Evolutionary conservation across 2,329 filamentous ascomycete genomes (phyloP).

Genomic region (Leptographium lundbergii): DNA sequence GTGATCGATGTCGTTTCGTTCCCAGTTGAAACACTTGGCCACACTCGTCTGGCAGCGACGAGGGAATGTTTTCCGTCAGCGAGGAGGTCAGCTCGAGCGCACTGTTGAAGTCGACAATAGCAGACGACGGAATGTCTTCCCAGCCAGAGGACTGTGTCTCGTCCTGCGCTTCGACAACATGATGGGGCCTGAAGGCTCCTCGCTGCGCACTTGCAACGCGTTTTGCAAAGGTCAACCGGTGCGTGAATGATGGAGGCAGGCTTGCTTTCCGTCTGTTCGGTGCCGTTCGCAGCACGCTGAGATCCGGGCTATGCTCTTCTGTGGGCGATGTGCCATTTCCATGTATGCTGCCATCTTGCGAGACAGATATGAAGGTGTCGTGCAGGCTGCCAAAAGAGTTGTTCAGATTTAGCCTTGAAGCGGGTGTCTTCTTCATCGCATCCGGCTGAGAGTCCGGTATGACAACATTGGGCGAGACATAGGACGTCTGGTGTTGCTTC

Average conservation of each 20-base stretch:
- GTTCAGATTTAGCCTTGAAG: constrained; percentile 11
- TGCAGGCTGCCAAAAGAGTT: neutral
- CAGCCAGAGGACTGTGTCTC: neutral
- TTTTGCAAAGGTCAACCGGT: neutral
- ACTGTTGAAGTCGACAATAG: neutral
- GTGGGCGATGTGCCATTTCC: neutral
- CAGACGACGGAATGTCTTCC: neutral
- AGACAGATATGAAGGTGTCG: neutral
- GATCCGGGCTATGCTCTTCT: constrained; percentile 1
- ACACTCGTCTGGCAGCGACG: constrained; percentile 10
- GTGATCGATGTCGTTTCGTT: neutral
- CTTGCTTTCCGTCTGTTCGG: neutral
- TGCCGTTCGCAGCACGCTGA: neutral
- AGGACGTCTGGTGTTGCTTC: neutral
- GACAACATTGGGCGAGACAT: constrained; percentile 15
- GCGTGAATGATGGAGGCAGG: neutral
- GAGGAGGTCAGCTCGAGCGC: neutral
- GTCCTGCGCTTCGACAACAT: neutral
- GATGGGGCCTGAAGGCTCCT: neutral
- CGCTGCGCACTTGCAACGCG: constrained; percentile 2
- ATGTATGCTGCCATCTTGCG: neutral
- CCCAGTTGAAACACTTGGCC: constrained; percentile 1
- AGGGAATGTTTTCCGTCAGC: constrained; percentile 3
- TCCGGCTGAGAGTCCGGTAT: constrained; percentile 42
- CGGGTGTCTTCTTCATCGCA: constrained; percentile 10